Conservation (phyloP, 306 rosid genomes). For the Dalbergia cultrata region DNA sequence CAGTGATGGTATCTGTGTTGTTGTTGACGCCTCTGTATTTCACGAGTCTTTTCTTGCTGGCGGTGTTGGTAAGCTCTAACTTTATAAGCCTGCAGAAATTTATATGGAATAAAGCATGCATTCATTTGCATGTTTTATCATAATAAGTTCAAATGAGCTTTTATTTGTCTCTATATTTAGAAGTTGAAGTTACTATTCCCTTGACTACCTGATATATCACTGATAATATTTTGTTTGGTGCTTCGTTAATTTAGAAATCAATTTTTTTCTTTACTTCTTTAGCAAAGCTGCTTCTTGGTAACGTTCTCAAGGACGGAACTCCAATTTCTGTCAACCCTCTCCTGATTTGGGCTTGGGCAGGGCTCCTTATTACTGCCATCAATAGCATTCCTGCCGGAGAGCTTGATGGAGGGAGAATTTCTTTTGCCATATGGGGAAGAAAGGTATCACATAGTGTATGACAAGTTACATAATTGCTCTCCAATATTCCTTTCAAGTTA, state of each 20-base stretch:
- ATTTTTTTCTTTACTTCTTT: conserved; percentile 36
- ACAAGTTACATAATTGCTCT: background rate
- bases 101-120: conserved; percentile 31
- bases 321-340: conserved; percentile 92
- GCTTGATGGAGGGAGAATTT: conserved; percentile 95
- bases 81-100: conserved; percentile 27
- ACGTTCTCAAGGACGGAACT: conserved; percentile 86
- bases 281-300: conserved; percentile 94
- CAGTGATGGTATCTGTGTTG: conserved; percentile 83
- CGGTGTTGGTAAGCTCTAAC: conserved; percentile 77
- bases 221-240: conserved; percentile 32
- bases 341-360: conserved; percentile 99
- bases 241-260: conserved; percentile 36
- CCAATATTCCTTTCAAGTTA: background rate
- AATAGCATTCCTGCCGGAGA: conserved; percentile 99
- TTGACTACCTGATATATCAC: background rate
- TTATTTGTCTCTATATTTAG: background rate
- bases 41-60: conserved; percentile 97
- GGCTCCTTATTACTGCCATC: conserved; percentile 96
- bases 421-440: conserved; percentile 97
- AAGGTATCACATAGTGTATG: conserved; percentile 64
- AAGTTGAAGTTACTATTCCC: background rate
- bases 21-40: conserved; percentile 90
- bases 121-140: conserved; percentile 33
- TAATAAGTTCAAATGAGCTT: background rate